A percentile compares a stretch with the other conserved stretches of the same genome.
Conservation (phyloP, 1,284 basidiomycete genomes). For the Tilletia horrida region DNA sequence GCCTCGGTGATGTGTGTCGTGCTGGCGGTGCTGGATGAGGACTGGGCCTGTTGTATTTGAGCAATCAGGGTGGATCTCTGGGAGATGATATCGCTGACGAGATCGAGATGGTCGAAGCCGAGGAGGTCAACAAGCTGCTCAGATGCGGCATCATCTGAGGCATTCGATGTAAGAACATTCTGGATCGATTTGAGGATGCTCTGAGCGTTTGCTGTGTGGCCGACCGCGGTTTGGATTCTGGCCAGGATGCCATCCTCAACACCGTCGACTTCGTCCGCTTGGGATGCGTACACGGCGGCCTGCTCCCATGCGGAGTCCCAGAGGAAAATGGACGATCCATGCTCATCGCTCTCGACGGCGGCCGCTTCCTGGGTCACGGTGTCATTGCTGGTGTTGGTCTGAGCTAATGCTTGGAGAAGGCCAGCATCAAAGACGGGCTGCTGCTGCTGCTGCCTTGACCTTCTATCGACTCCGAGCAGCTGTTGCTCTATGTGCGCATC, state of each 20-base stretch:
- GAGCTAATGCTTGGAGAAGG: too few species aligned
- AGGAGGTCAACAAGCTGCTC: slow-evolving; percentile 70
- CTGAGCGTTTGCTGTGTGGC: not conserved
- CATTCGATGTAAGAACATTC: not conserved
- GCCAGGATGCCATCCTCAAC: not conserved
- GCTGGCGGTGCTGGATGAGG: not conserved
- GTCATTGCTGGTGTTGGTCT: too few species aligned
- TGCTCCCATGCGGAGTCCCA: slow-evolving; percentile 6
- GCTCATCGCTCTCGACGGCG: too few species aligned
- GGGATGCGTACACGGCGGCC: not conserved
- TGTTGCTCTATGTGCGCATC: too few species aligned
- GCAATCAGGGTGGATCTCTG: too few species aligned
- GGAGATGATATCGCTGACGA: slow-evolving; percentile 52
- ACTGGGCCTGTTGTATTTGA: not conserved
- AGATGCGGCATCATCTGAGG: slow-evolving; percentile 9
- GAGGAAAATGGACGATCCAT: not conserved
- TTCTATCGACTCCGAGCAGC: too few species aligned
- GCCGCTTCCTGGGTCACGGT: too few species aligned
- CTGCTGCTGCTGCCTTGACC: too few species aligned
- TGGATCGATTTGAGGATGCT: not conserved
- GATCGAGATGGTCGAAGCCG: slow-evolving; percentile 78
- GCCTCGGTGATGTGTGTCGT: not conserved
- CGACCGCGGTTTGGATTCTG: not conserved
- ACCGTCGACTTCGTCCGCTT: not conserved
- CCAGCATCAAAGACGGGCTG: too few species aligned